Evolutionary conservation across 1,284 basidiomycete species (phyloP).

Genomic region (Rhodotorula glutinis): DNA sequence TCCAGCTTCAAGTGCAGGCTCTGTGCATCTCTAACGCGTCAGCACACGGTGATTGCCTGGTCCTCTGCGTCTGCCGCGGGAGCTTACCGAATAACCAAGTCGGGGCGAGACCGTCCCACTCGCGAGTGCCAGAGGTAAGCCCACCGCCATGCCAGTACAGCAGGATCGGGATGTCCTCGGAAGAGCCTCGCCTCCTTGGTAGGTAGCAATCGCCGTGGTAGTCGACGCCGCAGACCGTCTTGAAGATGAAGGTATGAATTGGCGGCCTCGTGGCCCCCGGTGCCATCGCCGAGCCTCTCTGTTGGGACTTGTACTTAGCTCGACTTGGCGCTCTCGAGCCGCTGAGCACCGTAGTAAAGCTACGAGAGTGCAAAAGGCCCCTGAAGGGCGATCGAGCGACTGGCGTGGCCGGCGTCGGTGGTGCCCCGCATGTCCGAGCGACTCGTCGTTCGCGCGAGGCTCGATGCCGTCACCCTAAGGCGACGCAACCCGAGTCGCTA

Average conservation of each 20-base stretch:
- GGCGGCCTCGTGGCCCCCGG: neutral
- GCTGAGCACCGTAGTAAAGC: no score
- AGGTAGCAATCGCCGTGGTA: conserved; percentile 7
- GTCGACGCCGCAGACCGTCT: neutral
- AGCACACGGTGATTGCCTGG: neutral
- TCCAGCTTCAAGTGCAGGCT: conserved; percentile 1
- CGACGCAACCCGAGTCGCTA: no score
- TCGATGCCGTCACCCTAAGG: no score
- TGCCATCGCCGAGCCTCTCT: neutral
- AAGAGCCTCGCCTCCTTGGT: neutral
- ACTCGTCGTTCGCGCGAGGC: no score
- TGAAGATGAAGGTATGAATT: neutral
- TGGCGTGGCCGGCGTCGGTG: no score
- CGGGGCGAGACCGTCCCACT: conserved; percentile 1
- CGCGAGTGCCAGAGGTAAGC: conserved; percentile 3
- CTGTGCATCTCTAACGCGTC: neutral
- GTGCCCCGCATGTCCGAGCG: no score
- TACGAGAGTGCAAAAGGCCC: no score
- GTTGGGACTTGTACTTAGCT: no score
- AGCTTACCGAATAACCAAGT: conserved; percentile 8
- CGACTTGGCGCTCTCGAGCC: no score
- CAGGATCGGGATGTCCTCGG: conserved; percentile 1
- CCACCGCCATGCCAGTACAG: conserved; percentile 14
- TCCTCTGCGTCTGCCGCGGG: no score
- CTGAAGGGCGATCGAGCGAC: no score